Evolutionary conservation across 805 yeast species (phyloP).

Genomic region (Cyberlindnera sargentensis): DNA sequence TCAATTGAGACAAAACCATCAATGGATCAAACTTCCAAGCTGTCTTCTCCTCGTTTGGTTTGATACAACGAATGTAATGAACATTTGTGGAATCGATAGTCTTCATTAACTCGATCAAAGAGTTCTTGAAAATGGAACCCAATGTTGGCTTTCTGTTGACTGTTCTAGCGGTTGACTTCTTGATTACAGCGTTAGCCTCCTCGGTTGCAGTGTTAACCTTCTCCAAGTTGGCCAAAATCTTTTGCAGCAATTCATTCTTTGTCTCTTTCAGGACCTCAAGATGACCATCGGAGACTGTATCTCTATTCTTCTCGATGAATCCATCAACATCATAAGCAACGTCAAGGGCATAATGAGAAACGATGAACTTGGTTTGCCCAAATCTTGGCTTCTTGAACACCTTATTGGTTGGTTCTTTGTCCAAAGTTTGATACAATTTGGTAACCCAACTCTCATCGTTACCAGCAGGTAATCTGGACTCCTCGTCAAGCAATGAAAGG

Average conservation of each 20-base stretch:
- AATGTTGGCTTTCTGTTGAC: slow-evolving; percentile 80
- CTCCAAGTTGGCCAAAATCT: slow-evolving; percentile 60
- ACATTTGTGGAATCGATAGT: slow-evolving; percentile 93
- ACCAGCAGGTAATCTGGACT: slow-evolving; percentile 90
- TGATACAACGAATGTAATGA: slow-evolving; percentile 94
- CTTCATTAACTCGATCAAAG: slow-evolving; percentile 85
- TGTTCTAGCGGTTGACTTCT: slow-evolving; percentile 33
- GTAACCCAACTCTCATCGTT: slow-evolving; percentile 88
- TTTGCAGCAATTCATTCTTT: slow-evolving; percentile 55
- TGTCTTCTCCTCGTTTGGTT: slow-evolving; percentile 88
- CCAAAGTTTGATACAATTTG: slow-evolving; percentile 80
- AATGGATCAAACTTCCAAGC: slow-evolving; percentile 96
- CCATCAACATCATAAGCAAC: slow-evolving; percentile 91
- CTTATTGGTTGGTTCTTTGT: slow-evolving; percentile 64
- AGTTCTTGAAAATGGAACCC: slow-evolving; percentile 89
- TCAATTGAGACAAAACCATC: slow-evolving; percentile 89
- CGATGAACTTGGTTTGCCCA: slow-evolving; percentile 86
- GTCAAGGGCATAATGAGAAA: slow-evolving; percentile 90
- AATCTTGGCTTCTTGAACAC: slow-evolving; percentile 91
- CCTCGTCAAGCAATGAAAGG: slow-evolving; percentile 85
- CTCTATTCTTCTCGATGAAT: slow-evolving; percentile 94
- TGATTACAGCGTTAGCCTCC: slow-evolving; percentile 26
- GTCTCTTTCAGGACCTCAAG: slow-evolving; percentile 74
- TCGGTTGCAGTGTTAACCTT: slow-evolving; percentile 32
- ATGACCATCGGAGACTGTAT: slow-evolving; percentile 95